Percentiles rank a stretch among this genome's conserved stretches.
Conservation (phyloP, 768 basidiomycete species). For the Macrocybe gigantea region DNA sequence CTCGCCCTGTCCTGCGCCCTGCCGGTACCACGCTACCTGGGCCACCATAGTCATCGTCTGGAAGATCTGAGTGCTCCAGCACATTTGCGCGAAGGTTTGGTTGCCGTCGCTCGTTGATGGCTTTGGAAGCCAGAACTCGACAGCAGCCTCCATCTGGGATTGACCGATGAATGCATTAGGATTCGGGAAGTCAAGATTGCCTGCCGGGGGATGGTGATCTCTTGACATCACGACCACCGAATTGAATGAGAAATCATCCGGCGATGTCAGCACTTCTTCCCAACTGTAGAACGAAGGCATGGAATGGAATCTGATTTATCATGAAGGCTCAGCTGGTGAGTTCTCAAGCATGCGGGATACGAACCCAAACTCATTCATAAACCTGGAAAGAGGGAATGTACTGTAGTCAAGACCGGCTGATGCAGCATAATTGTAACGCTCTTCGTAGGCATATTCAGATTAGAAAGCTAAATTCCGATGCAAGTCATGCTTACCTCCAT, state of each 20-base stretch:
- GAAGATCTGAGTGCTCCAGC: conserved; percentile 58
- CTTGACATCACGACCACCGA: conserved; percentile 50
- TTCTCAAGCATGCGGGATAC: conserved; percentile 2
- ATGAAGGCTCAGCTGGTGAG: neutral
- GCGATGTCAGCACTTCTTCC: conserved; percentile 47
- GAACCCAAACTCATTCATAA: conserved; percentile 56
- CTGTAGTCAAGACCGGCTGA: conserved; percentile 46
- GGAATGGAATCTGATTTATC: conserved; percentile 43
- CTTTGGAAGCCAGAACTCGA: conserved; percentile 50
- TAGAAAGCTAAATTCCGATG: neutral
- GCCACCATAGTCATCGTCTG: conserved; percentile 54
- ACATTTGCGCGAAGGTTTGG: conserved; percentile 60
- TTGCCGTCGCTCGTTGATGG: conserved; percentile 42
- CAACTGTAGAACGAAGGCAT: conserved; percentile 60
- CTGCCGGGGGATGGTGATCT: conserved; percentile 52
- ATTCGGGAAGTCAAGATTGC: conserved; percentile 46
- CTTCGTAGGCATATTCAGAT: conserved; percentile 18
- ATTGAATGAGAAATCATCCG: conserved; percentile 52
- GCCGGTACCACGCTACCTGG: conserved; percentile 55
- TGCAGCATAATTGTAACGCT: conserved; percentile 53
- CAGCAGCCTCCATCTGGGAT: conserved; percentile 43
- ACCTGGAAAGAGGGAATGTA: conserved; percentile 45
- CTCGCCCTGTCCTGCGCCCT: conserved; percentile 51
- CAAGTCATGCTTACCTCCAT: conserved; percentile 30
- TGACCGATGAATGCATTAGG: conserved; percentile 50